A percentile compares a stretch with the other conserved stretches of the same genome.
phyloP scores from a whole-genome alignment of 345 rosid genomes.

The thale cress (Arabidopsis thaliana) region TAIR10.1 NC_003070.9:12928001-12928500 shows the following conservation, averaged over 20 bases:
- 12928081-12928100: constrained; percentile 40
- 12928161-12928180: background rate
- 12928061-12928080: constrained; percentile 62
- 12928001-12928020: constrained; percentile 24
- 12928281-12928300: background rate
- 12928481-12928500: constrained; percentile 46
- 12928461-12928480: background rate
- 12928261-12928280: background rate
- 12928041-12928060: constrained; percentile 8
- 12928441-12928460: background rate
- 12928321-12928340: background rate
- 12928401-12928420: background rate
- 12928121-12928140: background rate
- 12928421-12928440: background rate
- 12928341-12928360: background rate
- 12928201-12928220: background rate
- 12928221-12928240: background rate
- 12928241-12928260: background rate
- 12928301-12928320: background rate
- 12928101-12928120: constrained; percentile 23
- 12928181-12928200: background rate
- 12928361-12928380: background rate
- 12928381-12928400: background rate
- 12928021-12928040: background rate
- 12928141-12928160: background rate